Conservation (phyloP, 108 stramenopile species). For the Phaeodactylum tricornutum region DNA sequence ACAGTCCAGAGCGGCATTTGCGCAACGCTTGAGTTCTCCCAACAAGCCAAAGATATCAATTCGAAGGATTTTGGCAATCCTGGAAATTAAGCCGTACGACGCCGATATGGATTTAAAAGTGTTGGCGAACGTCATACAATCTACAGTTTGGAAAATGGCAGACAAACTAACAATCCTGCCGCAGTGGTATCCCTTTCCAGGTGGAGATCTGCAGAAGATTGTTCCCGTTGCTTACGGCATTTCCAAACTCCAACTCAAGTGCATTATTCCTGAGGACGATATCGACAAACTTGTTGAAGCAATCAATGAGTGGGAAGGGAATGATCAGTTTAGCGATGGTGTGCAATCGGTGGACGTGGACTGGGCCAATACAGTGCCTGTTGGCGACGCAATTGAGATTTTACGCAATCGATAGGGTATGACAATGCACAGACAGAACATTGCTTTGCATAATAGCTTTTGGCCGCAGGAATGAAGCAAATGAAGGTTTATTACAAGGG, state of each 20-base stretch:
- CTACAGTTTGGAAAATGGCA: background rate
- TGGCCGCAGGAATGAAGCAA: too few relatives aligned
- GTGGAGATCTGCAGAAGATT: background rate
- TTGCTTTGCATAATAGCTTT: too few relatives aligned
- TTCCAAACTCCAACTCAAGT: constrained; percentile 6
- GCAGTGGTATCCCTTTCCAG: too few relatives aligned
- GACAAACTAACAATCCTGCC: too few relatives aligned
- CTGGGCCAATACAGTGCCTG: background rate
- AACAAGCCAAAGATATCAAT: too few relatives aligned
- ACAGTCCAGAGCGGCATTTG: too few relatives aligned
- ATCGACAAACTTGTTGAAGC: constrained; percentile 7
- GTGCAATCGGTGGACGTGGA: constrained; percentile 12
- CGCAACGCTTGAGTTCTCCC: too few relatives aligned
- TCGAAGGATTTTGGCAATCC: constrained; percentile 1
- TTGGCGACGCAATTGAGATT: background rate
- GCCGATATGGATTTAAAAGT: constrained; percentile 2
- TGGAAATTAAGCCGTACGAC: constrained; percentile 12
- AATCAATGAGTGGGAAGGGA: constrained; percentile 8
- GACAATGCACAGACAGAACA: too few relatives aligned
- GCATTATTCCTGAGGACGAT: constrained; percentile 7
- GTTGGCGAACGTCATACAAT: background rate
- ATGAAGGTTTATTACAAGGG: too few relatives aligned
- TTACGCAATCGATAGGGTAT: background rate
- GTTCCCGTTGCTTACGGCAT: constrained; percentile 14
- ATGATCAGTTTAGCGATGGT: background rate